Percentiles rank a stretch among this genome's conserved stretches.
phyloP scores from a whole-genome alignment of 768 basidiomycete species.

The Suillus clintonianus region DNA sequence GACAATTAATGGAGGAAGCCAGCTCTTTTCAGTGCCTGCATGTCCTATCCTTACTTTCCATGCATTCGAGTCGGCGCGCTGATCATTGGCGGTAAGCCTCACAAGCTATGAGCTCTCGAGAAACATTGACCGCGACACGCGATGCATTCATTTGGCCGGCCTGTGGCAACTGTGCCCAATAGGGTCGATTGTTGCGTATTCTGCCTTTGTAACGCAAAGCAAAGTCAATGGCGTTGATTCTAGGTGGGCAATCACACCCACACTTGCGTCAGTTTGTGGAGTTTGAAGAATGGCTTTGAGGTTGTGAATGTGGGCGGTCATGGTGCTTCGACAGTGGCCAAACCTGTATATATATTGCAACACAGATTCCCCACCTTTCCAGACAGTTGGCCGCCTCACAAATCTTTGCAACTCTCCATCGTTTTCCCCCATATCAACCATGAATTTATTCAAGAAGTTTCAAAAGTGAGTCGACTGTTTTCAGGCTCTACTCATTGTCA shows the following conservation, averaged over 20 bases:
- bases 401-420: background rate
- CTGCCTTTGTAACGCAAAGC: background rate
- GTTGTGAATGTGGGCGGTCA: background rate
- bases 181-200: background rate
- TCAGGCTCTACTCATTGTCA: background rate
- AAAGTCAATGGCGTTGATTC: background rate
- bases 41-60: background rate
- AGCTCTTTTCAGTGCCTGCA: background rate
- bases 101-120: background rate
- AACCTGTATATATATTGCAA: background rate
- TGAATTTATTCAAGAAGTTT: background rate
- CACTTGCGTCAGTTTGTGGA: background rate
- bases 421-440: background rate
- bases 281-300: background rate
- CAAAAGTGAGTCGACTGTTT: conserved; percentile 7
- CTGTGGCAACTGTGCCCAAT: background rate
- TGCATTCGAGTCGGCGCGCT: background rate
- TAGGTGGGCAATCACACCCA: background rate
- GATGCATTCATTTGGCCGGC: background rate
- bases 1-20: background rate
- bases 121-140: background rate
- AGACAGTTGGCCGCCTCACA: background rate
- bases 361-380: background rate
- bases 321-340: background rate
- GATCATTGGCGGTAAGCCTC: background rate